phyloP scores from a whole-genome alignment of 768 basidiomycete genomes.

The Astraeus odoratus region DNA sequence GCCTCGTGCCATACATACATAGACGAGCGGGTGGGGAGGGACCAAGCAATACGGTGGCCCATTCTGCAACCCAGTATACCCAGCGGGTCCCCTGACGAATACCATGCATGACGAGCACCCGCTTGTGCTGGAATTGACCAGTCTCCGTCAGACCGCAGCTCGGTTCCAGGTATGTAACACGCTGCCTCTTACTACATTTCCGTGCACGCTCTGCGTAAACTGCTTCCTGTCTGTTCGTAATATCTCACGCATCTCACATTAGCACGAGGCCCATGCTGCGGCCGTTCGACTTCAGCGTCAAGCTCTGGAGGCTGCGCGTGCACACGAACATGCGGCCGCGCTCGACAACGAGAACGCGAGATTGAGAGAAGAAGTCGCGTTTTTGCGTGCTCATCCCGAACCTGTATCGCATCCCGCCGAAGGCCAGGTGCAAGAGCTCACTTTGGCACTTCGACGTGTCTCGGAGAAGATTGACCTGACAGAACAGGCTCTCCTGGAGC shows the following conservation, averaged over 20 bases:
- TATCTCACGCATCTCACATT: neutral
- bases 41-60: neutral
- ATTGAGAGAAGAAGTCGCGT: constrained; percentile 46
- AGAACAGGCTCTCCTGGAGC: constrained; percentile 46
- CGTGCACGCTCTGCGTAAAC: too few relatives aligned
- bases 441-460: constrained; percentile 59
- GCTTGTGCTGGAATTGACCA: constrained; percentile 38
- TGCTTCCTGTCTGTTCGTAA: neutral
- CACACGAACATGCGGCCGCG: constrained; percentile 12
- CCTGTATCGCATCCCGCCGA: constrained; percentile 31
- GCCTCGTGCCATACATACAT: neutral
- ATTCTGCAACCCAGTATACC: neutral
- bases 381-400: constrained; percentile 50
- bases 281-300: constrained; percentile 61
- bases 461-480: constrained; percentile 62
- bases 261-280: constrained; percentile 69
- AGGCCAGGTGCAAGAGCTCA: constrained; percentile 45
- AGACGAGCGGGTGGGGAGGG: neutral
- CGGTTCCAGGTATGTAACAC: constrained; percentile 40
- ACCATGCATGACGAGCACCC: constrained; percentile 34
- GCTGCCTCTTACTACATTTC: too few relatives aligned
- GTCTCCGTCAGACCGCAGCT: constrained; percentile 38
- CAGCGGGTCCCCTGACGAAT: neutral
- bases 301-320: constrained; percentile 41
- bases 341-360: constrained; percentile 56